Evolutionary conservation across 2,329 filamentous ascomycete species (phyloP).

Genomic region (Cytospora mali): DNA sequence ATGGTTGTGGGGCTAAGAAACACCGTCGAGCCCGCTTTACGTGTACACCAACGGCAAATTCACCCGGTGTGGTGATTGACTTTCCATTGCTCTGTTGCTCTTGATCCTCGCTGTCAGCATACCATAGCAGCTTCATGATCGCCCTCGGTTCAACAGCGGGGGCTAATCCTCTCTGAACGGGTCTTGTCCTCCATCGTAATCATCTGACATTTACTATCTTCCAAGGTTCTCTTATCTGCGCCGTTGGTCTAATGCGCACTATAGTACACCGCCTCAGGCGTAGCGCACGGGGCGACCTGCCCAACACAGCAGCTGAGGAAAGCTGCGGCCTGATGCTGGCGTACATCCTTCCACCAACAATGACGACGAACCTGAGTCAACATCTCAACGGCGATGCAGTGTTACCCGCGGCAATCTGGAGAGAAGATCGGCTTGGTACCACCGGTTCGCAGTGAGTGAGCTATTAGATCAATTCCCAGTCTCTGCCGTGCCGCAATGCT

Average conservation of each 20-base stretch:
- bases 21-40: no score
- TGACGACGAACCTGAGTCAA: conserved; percentile 7
- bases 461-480: background rate
- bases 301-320: conserved; percentile 5
- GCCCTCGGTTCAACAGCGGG: no score
- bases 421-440: background rate
- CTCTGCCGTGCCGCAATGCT: background rate
- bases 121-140: no score
- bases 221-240: conserved; percentile 20
- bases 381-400: conserved; percentile 4
- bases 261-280: background rate
- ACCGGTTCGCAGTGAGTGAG: background rate
- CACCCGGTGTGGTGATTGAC: no score
- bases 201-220: background rate
- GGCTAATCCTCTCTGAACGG: no score
- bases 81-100: no score
- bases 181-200: background rate
- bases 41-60: no score
- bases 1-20: no score
- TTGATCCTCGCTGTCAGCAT: no score
- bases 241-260: background rate
- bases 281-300: conserved; percentile 3
- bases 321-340: background rate
- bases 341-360: background rate
- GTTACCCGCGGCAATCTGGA: background rate